These are phyloP conservation scores for Dactylellina parvicollis DNA, from an alignment of 2,329 filamentous ascomycete genomes.

Conservation along the genomic window DNA sequence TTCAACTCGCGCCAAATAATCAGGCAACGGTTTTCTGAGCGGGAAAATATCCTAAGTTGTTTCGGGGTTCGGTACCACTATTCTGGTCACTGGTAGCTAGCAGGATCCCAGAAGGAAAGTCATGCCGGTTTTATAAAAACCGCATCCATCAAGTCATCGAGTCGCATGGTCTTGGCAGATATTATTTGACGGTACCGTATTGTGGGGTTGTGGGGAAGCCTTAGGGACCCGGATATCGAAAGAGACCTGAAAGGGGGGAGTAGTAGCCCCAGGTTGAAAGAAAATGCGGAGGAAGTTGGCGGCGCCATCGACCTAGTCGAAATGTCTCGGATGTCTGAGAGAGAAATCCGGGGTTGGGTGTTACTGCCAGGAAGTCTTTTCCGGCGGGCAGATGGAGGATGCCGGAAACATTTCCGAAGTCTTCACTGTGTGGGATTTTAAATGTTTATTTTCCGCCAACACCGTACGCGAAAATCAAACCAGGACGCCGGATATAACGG, in stretches of 20 bases:
- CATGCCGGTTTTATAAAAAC: conserved; percentile 25
- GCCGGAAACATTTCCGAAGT: conserved; percentile 27
- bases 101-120: neutral
- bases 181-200: too few relatives aligned
- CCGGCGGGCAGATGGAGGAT: neutral
- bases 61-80: neutral
- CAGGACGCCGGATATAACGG: neutral
- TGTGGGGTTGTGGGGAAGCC: conserved; percentile 24
- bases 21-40: too few relatives aligned
- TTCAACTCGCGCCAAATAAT: too few relatives aligned
- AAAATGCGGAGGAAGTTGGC: neutral
- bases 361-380: neutral
- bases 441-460: too few relatives aligned
- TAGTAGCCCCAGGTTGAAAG: neutral
- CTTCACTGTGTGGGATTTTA: too few relatives aligned
- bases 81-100: conserved; percentile 2
- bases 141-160: too few relatives aligned
- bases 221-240: conserved; percentile 12
- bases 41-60: too few relatives aligned
- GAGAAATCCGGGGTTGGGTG: neutral
- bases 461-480: too few relatives aligned
- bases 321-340: conserved; percentile 8
- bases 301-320: too few relatives aligned
- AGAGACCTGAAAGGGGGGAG: neutral
- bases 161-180: too few relatives aligned